These are phyloP conservation scores for Cordyceps farinosa DNA, from an alignment of 2,329 filamentous ascomycete genomes.

Conservation along the genomic window DNA sequence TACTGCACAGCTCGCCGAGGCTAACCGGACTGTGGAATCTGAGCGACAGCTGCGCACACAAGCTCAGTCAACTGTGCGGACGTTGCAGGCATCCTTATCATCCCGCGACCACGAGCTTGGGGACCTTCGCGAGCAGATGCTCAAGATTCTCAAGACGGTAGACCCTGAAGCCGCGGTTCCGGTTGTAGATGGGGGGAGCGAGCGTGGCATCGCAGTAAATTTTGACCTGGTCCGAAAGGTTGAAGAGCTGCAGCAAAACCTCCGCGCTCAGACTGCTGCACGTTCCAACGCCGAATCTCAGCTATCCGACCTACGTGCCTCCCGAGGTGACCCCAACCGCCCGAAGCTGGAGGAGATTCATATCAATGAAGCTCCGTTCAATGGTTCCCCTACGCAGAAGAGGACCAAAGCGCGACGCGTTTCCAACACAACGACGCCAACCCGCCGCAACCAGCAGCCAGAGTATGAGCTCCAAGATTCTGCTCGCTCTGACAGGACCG, in stretches of 20 bases:
- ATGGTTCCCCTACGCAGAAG: constrained; percentile 70
- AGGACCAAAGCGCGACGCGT: constrained; percentile 55
- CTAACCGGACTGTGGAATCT: constrained; percentile 83
- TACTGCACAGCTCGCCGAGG: constrained; percentile 80
- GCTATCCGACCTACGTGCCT: constrained; percentile 70
- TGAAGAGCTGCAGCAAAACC: constrained; percentile 81
- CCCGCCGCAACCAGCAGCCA: constrained; percentile 57
- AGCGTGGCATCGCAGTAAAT: constrained; percentile 66
- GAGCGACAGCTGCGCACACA: constrained; percentile 82
- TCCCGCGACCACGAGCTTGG: constrained; percentile 75
- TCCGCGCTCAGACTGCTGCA: constrained; percentile 78
- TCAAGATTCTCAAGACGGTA: constrained; percentile 80
- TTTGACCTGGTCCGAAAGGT: constrained; percentile 85
- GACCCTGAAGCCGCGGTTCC: constrained; percentile 70
- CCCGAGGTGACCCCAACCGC: constrained; percentile 68
- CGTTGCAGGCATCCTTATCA: constrained; percentile 75
- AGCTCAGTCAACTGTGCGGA: constrained; percentile 79
- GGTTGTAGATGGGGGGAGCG: constrained; percentile 56
- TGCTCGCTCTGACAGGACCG: constrained; percentile 76
- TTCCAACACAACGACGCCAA: constrained; percentile 75
- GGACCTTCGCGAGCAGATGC: constrained; percentile 74
- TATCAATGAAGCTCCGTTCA: constrained; percentile 71
- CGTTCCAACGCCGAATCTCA: constrained; percentile 80
- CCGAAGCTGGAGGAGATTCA: constrained; percentile 84
- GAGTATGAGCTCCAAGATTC: constrained; percentile 67